Percentiles rank a stretch among this genome's conserved stretches.
Evolutionary conservation across 495 filamentous ascomycete species (phyloP).

Genomic region (Hypomontagnella monticulosa): DNA sequence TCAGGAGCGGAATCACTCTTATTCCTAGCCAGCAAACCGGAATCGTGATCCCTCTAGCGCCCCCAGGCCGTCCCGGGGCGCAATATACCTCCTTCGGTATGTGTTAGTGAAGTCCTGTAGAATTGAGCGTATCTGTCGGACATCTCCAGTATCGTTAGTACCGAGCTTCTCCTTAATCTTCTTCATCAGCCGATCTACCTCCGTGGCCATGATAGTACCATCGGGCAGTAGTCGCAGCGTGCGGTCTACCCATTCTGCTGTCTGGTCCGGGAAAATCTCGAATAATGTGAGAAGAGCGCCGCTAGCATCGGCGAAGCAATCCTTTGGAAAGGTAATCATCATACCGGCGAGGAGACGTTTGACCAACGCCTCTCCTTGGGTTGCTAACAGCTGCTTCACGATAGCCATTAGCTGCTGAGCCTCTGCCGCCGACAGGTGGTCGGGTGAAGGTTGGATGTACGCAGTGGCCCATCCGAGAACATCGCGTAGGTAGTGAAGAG

Average conservation of each 20-base stretch:
- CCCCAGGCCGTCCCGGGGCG: constrained; percentile 89
- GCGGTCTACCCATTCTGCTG: constrained; percentile 78
- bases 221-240: constrained; percentile 85
- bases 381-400: constrained; percentile 74
- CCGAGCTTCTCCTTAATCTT: constrained; percentile 74
- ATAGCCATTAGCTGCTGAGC: constrained; percentile 69
- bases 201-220: constrained; percentile 74
- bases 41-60: constrained; percentile 85
- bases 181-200: constrained; percentile 70
- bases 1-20: neutral
- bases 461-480: constrained; percentile 87
- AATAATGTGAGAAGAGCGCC: constrained; percentile 91
- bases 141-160: constrained; percentile 65
- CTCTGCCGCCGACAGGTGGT: constrained; percentile 61
- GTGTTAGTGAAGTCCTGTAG: constrained; percentile 97
- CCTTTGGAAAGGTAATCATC: constrained; percentile 97
- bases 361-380: constrained; percentile 79
- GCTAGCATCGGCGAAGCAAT: constrained; percentile 93
- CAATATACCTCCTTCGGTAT: constrained; percentile 92
- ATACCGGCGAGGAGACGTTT: constrained; percentile 92
- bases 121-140: constrained; percentile 82
- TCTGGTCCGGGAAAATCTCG: constrained; percentile 81
- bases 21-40: constrained; percentile 73
- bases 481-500: constrained; percentile 93
- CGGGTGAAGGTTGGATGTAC: constrained; percentile 74